Evolutionary conservation across 140 eudicot species (phyloP), one percentile per base, ranked within the genome.

Genomic region (Bidens hawaiensis): DNA sequence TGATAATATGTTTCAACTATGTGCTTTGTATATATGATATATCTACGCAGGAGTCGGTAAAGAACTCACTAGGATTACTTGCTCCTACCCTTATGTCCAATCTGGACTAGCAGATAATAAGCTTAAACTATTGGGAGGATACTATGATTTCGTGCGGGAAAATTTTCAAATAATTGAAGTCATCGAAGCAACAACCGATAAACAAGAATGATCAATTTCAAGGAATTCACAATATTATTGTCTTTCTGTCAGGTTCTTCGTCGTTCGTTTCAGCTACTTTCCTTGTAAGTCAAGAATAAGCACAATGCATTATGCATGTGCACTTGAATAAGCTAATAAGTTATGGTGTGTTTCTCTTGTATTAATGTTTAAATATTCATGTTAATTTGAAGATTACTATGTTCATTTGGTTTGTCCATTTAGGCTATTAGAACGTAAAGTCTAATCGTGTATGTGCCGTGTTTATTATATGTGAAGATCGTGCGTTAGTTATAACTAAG

Each of bases 61-160:
- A 71, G 63, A 75, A 74, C 23, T 84, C 96, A 1, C 68, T 88
- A 11, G 76, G 54, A 46, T n/a, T 81, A 88, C 69, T 49, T 88
- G 64, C 79, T 68, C 89, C 6, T 88, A 88, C 30, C 90, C 96
- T 27, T 84, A 79, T 14, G 94, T 88, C 24, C 41, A 76, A 66
- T 70, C 80, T 2, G 89, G 85, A 26, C 31, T 88, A 50, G 78
- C 80, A 58, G 68, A 67, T 15, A 79, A 79, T 60, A 88, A 78
- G 18, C 74, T 88, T 41, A 73, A 83, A 25, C 63, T 88, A 45
- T 74, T 84, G 73, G 94, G 96, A 14, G 94, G 85, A 9, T 67
- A 84, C 80, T 88, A 88, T 21, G 87, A 88, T 60, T 88, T 88
- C 27, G 70, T 82, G 14, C 26, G 45, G 15, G 96, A 90, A 66